These are phyloP conservation scores for Coniferiporia weirii DNA, from an alignment of 1,284 basidiomycete genomes.

Conservation along the genomic window DNA sequence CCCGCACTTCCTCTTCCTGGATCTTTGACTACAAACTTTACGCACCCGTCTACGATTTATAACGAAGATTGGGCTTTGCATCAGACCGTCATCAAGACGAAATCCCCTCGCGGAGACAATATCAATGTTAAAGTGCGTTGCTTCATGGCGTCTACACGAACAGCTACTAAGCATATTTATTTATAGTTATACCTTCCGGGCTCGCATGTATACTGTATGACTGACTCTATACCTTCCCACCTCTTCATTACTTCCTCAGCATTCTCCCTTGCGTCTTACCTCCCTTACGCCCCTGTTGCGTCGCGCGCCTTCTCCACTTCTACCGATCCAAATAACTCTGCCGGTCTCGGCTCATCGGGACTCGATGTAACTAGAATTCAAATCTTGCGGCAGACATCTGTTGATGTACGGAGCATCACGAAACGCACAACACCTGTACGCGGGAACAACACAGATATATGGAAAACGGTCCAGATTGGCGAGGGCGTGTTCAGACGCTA, in stretches of 20 bases:
- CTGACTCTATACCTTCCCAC: constrained; percentile 60
- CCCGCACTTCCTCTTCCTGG: constrained; percentile 50
- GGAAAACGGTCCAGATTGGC: constrained; percentile 57
- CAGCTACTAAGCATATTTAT: not conserved
- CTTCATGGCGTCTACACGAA: not conserved
- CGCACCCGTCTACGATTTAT: constrained; percentile 34
- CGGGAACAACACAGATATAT: constrained; percentile 62
- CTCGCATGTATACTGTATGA: constrained; percentile 52
- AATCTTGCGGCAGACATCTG: constrained; percentile 58
- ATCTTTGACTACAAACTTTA: constrained; percentile 31
- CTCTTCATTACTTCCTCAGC: constrained; percentile 50
- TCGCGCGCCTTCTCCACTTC: constrained; percentile 23
- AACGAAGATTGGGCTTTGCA: constrained; percentile 48
- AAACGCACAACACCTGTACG: constrained; percentile 19
- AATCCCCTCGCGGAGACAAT: constrained; percentile 35
- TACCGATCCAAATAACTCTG: not conserved
- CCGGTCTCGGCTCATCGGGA: constrained; percentile 30
- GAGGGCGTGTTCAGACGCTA: constrained; percentile 46
- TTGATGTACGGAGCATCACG: constrained; percentile 53
- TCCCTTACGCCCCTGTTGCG: constrained; percentile 49
- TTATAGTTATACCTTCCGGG: constrained; percentile 47
- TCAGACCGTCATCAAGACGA: constrained; percentile 39
- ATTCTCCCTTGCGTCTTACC: constrained; percentile 51
- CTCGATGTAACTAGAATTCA: constrained; percentile 48
- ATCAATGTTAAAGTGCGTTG: constrained; percentile 38